Base-by-base conservation (phyloP, 495 filamentous ascomycete genomes). In the Terfezia claveryi region DNA sequence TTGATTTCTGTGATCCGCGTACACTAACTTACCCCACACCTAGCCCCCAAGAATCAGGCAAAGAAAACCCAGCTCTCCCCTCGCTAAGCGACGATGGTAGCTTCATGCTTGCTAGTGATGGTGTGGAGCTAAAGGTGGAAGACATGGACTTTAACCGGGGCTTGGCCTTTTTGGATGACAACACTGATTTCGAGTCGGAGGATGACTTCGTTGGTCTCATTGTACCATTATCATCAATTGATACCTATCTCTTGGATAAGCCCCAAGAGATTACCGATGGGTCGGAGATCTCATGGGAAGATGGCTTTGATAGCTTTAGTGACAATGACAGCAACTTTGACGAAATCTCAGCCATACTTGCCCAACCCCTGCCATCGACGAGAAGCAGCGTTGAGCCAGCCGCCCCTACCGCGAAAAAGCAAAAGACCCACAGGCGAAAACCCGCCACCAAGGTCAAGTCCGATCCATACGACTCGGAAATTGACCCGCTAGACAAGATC, bases 1-100 rank as follows among this genome's bases (percentile, higher is more conserved):
- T 80, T 59, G 79, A 87, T 68, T 94, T 94, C 63, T 96, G 91
- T 69, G 87, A 98, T 63, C 91, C 91, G 23, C 83, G 88, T 57
- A 83, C 93, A 62, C 73, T 98, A 51, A 91, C 84, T 5, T 87
- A 94, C 49, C 78, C 79, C 64, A 72, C 78, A 1, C 73, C 78
- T 12, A 68, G 69, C 52, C 68, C 73, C 60, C 68, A 72, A 36
- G 55, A 68, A 41, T 65, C 69, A 68, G 51, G 72, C 67, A 58
- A 65, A 77, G 56, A 71, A 74, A 70, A 85, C 53, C 81, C 82
- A 23, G 81, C 79, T 4, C 37, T 67, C 66, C 53, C 72, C 68
- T 55, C 67, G 67, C 56, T 58, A 67, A 80, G 85, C 68, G 81
- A 88, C 56, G 85, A 88, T 59, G 77, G 83, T 62, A 79, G 78